phyloP scores from a whole-genome alignment of 495 filamentous ascomycete species.

The Penicillium goetzii region DNA sequence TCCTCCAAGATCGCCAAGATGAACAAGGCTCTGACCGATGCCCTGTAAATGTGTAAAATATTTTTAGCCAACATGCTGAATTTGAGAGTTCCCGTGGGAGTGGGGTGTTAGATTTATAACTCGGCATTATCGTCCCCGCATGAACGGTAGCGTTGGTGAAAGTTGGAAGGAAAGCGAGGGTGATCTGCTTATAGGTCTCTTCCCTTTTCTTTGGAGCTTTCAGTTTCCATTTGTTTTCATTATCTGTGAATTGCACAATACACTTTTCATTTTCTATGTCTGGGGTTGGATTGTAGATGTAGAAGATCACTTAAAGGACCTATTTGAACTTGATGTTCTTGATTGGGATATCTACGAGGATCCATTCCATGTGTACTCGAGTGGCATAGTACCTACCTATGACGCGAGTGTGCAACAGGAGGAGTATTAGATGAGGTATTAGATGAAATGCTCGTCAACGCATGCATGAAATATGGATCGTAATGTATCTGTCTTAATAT shows the following conservation, averaged over 20 bases:
- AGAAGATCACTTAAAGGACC: too few species aligned
- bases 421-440: too few species aligned
- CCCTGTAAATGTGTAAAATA: slow-evolving; percentile 74
- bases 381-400: background rate
- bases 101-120: slow-evolving; percentile 21
- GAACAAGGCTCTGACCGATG: slow-evolving; percentile 98
- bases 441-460: background rate
- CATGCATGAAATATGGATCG: background rate
- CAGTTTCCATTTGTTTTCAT: slow-evolving; percentile 36
- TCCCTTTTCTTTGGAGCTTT: slow-evolving; percentile 13
- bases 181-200: background rate
- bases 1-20: slow-evolving; percentile 93
- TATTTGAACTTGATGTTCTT: background rate
- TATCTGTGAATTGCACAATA: slow-evolving; percentile 38
- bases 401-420: too few species aligned
- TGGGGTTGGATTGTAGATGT: background rate
- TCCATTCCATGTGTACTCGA: too few species aligned
- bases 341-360: too few species aligned
- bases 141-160: slow-evolving; percentile 39
- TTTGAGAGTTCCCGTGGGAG: slow-evolving; percentile 1
- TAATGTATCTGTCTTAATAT: background rate
- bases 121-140: slow-evolving; percentile 33
- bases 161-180: slow-evolving; percentile 1
- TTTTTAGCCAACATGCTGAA: too few species aligned
- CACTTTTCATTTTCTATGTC: slow-evolving; percentile 9